These are phyloP conservation scores for Gliomastix tumulicola DNA, from an alignment of 2,329 filamentous ascomycete genomes.

Conservation along the genomic window DNA sequence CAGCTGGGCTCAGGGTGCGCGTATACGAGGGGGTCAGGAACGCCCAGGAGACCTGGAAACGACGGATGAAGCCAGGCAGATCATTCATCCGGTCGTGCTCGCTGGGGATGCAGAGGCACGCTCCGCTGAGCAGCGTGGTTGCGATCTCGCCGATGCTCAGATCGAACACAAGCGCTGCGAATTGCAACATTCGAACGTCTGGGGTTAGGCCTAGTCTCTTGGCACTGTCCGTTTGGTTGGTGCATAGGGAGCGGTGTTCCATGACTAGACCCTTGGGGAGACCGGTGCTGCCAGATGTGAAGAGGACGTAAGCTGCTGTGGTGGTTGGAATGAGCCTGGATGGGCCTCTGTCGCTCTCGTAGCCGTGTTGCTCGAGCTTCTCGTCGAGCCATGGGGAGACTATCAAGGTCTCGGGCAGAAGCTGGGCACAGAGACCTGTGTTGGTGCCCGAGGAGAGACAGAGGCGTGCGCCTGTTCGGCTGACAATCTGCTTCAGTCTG, in stretches of 20 bases:
- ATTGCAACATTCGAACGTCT: constrained; percentile 4
- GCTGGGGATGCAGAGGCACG: not conserved
- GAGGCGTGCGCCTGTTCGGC: constrained; percentile 6
- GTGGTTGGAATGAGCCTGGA: not conserved
- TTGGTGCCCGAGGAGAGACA: constrained; percentile 7
- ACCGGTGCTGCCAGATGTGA: constrained; percentile 8
- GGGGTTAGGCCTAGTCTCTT: constrained; percentile 3
- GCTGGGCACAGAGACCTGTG: constrained; percentile 10
- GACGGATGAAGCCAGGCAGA: not conserved
- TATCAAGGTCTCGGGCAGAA: constrained; percentile 6
- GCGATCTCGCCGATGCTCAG: constrained; percentile 1
- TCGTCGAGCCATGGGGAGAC: constrained; percentile 1
- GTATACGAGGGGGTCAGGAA: constrained; percentile 1
- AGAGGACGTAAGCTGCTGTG: constrained; percentile 6
- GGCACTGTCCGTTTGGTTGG: constrained; percentile 4
- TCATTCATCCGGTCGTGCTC: constrained; percentile 1
- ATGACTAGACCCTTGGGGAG: constrained; percentile 9
- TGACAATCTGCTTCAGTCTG: constrained; percentile 6
- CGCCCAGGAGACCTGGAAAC: not conserved
- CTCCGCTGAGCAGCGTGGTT: not conserved
- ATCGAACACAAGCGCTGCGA: constrained; percentile 2
- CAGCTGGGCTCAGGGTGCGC: not conserved
- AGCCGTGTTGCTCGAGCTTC: not conserved
- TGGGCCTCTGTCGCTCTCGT: no score
- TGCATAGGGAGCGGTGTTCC: constrained; percentile 6